A percentile compares a stretch with the other conserved stretches of the same genome.
Evolutionary conservation across 441 rosid species (phyloP).

Genomic region (Adansonia grandidieri): DNA sequence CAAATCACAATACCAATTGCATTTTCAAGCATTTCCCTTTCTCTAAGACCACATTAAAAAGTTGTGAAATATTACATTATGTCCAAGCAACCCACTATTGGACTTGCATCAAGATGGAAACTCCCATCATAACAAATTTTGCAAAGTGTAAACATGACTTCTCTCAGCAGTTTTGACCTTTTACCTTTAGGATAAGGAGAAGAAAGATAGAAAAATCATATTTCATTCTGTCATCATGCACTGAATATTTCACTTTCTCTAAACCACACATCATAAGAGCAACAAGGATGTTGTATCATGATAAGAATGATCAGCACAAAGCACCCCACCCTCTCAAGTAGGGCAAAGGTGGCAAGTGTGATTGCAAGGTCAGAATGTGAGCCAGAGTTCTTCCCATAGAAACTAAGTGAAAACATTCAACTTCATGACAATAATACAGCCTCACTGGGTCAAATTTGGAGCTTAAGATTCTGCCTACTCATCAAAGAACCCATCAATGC

Average conservation of each 20-base stretch:
- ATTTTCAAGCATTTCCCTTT: neutral
- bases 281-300: neutral
- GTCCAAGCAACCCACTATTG: neutral
- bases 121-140: neutral
- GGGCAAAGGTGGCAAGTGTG: neutral
- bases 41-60: neutral
- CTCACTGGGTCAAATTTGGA: neutral
- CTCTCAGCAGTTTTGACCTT: neutral
- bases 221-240: neutral
- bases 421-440: neutral
- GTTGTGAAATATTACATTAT: neutral
- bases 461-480: neutral
- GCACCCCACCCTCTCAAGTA: conserved; percentile 8
- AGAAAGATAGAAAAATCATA: conserved; percentile 7
- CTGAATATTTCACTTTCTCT: neutral
- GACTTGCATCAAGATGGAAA: conserved; percentile 4
- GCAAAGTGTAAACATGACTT: neutral
- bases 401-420: conserved; percentile 4
- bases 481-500: neutral
- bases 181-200: neutral
- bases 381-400: neutral
- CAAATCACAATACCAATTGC: neutral
- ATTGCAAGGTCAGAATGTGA: conserved; percentile 1
- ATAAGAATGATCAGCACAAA: neutral
- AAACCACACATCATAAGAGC: neutral